Evolutionary conservation across 345 rosid species (phyloP), one percentile per base, ranked within the genome.

Genomic region (Microthlaspi erraticum): DNA sequence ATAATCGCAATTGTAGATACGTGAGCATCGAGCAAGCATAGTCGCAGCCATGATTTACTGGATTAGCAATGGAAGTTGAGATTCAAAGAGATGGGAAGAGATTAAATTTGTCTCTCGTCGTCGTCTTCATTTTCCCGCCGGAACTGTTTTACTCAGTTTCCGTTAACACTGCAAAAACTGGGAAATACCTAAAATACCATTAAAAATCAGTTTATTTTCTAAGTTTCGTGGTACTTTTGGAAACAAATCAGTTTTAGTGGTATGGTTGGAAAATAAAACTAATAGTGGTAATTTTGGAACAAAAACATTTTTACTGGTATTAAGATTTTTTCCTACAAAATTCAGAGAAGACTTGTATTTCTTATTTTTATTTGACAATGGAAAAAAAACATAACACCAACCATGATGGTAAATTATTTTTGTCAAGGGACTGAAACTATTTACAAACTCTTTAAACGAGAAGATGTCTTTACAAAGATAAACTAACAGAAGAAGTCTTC

Each of bases 401-500:
- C 29, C 4, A 26, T 26, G 29, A 26, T 26, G 29, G 29, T 26
- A 2, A 26, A 26, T 26, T 26, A 26, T 26, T 26, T 26, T 26
- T 26, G 29, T 26, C 3, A 26, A 26, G 29, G 3, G 29, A 26
- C 10, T 8, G 12, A 38, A 49, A 20, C 50, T 74, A 74, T 74
- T 32, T 74, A 74, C 73, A 60, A 41, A 33, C 18, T 32, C 31
- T 41, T 71, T 10, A 17, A 48, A 39, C n/a, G 9, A 51, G 38
- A n/a, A n/a, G n/a, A n/a, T 32, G 58, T 12, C n/a, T 49, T 9
- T 66, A 26, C 29, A 10, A 10, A 37, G 32, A 20, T 12, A 12
- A 46, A 23, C 72, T 75, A 83, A 44, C 68, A 70, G 66, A 77
- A 80, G 18, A 74, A 64, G 80, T 84, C 85, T 5, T 78, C 83